Conservation (phyloP, 2,329 filamentous ascomycete genomes). For the Arachnomyces sp. region DNA sequence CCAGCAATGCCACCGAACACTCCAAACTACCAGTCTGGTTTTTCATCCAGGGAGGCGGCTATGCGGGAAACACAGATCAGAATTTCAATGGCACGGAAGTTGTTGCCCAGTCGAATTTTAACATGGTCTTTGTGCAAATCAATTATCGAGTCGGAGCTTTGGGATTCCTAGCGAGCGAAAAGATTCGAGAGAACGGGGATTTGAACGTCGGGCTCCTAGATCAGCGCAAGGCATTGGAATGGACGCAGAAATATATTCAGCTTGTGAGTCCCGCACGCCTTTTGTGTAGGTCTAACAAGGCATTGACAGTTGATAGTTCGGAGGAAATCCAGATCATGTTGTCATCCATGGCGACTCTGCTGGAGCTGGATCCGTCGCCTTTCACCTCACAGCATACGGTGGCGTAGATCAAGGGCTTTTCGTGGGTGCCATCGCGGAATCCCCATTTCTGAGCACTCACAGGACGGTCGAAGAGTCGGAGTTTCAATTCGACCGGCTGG, state of each 20-base stretch:
- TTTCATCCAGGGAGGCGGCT: constrained; percentile 1
- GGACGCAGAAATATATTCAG: constrained; percentile 54
- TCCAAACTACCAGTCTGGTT: not conserved
- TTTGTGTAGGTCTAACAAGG: not conserved
- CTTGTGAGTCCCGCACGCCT: constrained; percentile 5
- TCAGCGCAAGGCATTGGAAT: constrained; percentile 53
- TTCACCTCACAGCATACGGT: constrained; percentile 47
- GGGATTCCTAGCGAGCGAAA: constrained; percentile 55
- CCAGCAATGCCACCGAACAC: constrained; percentile 5
- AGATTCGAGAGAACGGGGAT: constrained; percentile 48
- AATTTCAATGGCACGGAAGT: constrained; percentile 55
- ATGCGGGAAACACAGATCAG: no score
- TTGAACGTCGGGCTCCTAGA: constrained; percentile 60
- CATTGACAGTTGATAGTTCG: constrained; percentile 40
- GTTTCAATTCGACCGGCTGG: constrained; percentile 42
- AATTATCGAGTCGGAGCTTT: constrained; percentile 62
- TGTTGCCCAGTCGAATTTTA: constrained; percentile 45
- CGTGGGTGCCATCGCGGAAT: constrained; percentile 42
- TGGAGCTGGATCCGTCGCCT: constrained; percentile 51
- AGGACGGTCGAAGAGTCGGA: constrained; percentile 40
- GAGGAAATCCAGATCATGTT: constrained; percentile 52
- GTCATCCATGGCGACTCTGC: constrained; percentile 57
- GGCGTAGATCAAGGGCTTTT: constrained; percentile 43
- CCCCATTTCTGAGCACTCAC: constrained; percentile 42
- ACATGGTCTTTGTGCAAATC: constrained; percentile 61